These are phyloP conservation scores for Iberis amara DNA, from an alignment of 441 rosid species.

Conservation along the genomic window DNA sequence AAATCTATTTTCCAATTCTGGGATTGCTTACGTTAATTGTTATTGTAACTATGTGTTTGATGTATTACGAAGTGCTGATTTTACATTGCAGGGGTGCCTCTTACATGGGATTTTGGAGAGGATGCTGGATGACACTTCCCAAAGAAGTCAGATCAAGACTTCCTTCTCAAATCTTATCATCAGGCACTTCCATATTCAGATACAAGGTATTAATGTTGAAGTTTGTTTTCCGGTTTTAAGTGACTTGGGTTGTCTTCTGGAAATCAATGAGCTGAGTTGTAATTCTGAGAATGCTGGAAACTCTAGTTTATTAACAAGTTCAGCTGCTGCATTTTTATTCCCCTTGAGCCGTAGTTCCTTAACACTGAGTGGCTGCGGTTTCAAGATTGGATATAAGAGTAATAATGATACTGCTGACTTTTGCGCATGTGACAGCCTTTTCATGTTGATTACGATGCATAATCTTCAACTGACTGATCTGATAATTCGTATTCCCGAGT, in stretches of 20 bases:
- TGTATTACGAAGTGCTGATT: slow-evolving; percentile 9
- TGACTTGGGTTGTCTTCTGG: slow-evolving; percentile 42
- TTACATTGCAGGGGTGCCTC: slow-evolving; percentile 50
- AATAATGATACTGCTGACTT: slow-evolving; percentile 35
- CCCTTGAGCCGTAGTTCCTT: slow-evolving; percentile 51
- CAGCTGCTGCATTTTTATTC: slow-evolving; percentile 43
- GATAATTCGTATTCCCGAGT: slow-evolving; percentile 45
- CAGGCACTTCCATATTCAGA: slow-evolving; percentile 51
- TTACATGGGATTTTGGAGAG: slow-evolving; percentile 64
- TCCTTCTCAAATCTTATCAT: slow-evolving; percentile 61
- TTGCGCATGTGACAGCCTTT: slow-evolving; percentile 37
- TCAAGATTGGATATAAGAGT: slow-evolving; percentile 53
- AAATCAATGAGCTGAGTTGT: slow-evolving; percentile 49
- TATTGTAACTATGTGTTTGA: not conserved
- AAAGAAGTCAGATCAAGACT: slow-evolving; percentile 40
- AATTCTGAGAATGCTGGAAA: slow-evolving; percentile 48
- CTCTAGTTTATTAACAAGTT: slow-evolving; percentile 51
- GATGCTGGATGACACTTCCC: slow-evolving; percentile 35
- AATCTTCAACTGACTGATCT: slow-evolving; percentile 52
- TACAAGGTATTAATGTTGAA: slow-evolving; percentile 40
- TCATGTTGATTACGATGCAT: slow-evolving; percentile 37
- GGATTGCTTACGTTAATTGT: not conserved
- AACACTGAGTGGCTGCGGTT: slow-evolving; percentile 42
- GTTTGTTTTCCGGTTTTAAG: slow-evolving; percentile 44
- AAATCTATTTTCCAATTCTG: not conserved